Percentiles rank a stretch among this genome's conserved stretches.
Conservation (phyloP, 2,329 filamentous ascomycete genomes). For the Colletotrichum eremochloae region DNA sequence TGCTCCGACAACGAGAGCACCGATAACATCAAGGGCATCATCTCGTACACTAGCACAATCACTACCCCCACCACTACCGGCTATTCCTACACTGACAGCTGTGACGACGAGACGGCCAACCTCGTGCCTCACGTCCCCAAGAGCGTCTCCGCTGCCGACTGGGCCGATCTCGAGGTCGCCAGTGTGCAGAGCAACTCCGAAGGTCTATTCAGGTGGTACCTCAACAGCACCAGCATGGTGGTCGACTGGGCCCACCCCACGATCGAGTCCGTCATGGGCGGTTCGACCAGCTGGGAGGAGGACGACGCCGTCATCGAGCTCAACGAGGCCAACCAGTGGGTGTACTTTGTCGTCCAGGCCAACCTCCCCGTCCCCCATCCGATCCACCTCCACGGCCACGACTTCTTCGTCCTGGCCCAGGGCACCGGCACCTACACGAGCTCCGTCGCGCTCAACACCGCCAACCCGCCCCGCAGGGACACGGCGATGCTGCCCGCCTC, state of each 20-base stretch:
- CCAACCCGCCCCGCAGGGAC: conserved; percentile 66
- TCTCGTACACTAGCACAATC: conserved; percentile 55
- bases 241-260: conserved; percentile 51
- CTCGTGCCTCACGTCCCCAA: conserved; percentile 52
- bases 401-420: conserved; percentile 47
- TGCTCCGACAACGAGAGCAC: conserved; percentile 57
- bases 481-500: conserved; percentile 60
- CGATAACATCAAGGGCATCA: conserved; percentile 63
- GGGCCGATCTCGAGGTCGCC: conserved; percentile 49
- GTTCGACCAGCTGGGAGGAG: conserved; percentile 43
- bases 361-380: conserved; percentile 48
- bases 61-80: conserved; percentile 38
- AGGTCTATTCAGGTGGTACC: conserved; percentile 61
- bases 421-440: conserved; percentile 40
- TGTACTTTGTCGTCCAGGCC: conserved; percentile 50
- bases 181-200: conserved; percentile 45
- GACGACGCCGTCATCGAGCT: conserved; percentile 50
- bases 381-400: conserved; percentile 55
- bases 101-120: conserved; percentile 53
- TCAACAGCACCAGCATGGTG: conserved; percentile 53
- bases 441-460: conserved; percentile 35
- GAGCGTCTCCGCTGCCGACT: conserved; percentile 48
- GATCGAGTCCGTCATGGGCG: conserved; percentile 44
- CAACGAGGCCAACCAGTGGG: conserved; percentile 46
- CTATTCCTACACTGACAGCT: conserved; percentile 45